Conservation (phyloP, 2,329 filamentous ascomycete species). For the Exophiala spinifera region DNA sequence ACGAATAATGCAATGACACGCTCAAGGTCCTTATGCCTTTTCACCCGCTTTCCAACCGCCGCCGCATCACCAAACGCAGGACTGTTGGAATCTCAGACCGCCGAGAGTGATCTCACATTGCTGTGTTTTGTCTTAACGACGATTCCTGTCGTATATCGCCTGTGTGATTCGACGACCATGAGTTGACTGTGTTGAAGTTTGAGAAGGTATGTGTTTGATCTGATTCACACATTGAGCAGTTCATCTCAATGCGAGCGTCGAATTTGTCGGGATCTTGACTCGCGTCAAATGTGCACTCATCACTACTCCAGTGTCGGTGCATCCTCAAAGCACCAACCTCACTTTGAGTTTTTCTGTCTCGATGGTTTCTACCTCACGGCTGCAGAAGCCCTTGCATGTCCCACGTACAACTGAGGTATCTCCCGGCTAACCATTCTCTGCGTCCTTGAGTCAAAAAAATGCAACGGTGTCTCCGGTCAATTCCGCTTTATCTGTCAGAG, state of each 20-base stretch:
- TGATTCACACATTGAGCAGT: no score
- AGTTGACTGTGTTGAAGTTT: no score
- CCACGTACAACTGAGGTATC: slow-evolving; percentile 26
- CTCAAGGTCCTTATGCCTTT: neutral
- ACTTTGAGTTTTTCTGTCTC: slow-evolving; percentile 18
- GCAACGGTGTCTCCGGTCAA: slow-evolving; percentile 30
- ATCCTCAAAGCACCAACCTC: slow-evolving; percentile 3
- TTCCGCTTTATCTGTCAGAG: slow-evolving; percentile 19
- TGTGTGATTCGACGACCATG: no score
- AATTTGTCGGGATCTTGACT: neutral
- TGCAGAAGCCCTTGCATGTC: slow-evolving; percentile 28
- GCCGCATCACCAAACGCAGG: no score
- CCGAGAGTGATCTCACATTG: no score
- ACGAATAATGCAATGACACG: neutral
- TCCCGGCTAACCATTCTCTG: slow-evolving; percentile 18
- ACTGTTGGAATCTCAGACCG: no score
- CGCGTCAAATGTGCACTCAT: neutral
- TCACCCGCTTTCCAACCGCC: no score
- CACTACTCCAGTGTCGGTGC: neutral
- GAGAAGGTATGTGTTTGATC: no score
- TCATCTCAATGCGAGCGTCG: no score
- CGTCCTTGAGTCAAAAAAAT: slow-evolving; percentile 30
- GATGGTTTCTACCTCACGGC: slow-evolving; percentile 20
- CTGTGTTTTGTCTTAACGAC: no score
- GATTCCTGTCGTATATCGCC: no score